Base-by-base conservation (phyloP, 257 asterid species). In the Echites panduratus region DNA sequence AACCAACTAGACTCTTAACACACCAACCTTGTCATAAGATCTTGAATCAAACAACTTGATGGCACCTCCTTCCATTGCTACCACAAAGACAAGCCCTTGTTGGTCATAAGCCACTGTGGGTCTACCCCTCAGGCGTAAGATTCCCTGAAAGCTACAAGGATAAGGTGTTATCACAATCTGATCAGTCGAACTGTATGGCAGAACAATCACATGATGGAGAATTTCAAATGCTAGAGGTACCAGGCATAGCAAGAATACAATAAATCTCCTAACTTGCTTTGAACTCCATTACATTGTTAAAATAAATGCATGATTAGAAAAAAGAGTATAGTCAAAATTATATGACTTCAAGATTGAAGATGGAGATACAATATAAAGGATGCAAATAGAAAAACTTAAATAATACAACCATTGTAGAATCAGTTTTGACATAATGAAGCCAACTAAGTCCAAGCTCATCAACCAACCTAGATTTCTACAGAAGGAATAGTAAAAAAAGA, bases 41-140 rank as follows among this genome's bases (percentile, higher is more conserved):
- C 97, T 86, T 41, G 99, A 89, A 80, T 95, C 98, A 72, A 95
- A 92, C 80, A 95, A 79, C 84, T 92, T 90, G 77, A 95, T 81
- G 57, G 95, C 98, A 78, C 99, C 98, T 62, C 98, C 99, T 85
- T 94, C 98, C 96, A 94, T 94, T 73, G 99, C 90, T 75, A 91
- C 98, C 9, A 92, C 97, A 86, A 95, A 95, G 79, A 95, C 99
- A 71, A 92, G 90, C 53, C 97, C 98, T 81, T 95, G 99, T 82
- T 92, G 98, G 81, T 95, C 98, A 83, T 90, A 92, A 76, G 98
- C 98, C 77, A 95, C 98, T 5, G 96, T 87, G 27, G 99, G 97
- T 76, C 98, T 90, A 74, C 97, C 99, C 68, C 98, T 89, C 68
- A 95, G 86, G 80, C 73, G 95, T 72, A 95, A 77, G 62, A 91